Evolutionary conservation across 2,329 filamentous ascomycete genomes (phyloP).

Genomic region (Aspergillus carbonarius): DNA sequence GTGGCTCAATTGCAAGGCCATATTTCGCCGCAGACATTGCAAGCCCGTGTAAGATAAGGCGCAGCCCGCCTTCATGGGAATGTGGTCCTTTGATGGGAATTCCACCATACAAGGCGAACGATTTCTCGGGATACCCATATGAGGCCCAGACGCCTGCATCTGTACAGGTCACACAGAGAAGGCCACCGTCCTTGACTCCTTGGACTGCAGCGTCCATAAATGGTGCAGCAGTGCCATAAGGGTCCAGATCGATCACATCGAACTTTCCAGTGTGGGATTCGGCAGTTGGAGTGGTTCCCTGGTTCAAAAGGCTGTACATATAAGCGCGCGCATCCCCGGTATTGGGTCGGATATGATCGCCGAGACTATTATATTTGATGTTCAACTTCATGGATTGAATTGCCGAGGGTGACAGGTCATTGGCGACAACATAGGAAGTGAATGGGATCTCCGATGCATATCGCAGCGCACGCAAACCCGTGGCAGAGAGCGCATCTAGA

Average conservation of each 20-base stretch:
- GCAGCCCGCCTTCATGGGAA: slow-evolving; percentile 85
- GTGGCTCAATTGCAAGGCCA: slow-evolving; percentile 82
- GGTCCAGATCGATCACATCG: slow-evolving; percentile 94
- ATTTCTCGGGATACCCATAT: slow-evolving; percentile 90
- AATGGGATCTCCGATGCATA: slow-evolving; percentile 91
- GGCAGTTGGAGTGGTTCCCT: slow-evolving; percentile 39
- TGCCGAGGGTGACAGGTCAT: slow-evolving; percentile 78
- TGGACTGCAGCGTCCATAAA: slow-evolving; percentile 92
- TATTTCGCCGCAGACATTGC: slow-evolving; percentile 79
- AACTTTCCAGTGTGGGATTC: slow-evolving; percentile 58
- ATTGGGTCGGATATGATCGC: slow-evolving; percentile 68
- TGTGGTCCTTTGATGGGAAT: slow-evolving; percentile 79
- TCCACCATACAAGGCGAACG: slow-evolving; percentile 90
- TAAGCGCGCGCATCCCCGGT: slow-evolving; percentile 82
- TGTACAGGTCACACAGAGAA: slow-evolving; percentile 94
- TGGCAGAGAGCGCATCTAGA: slow-evolving; percentile 90
- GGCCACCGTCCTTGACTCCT: slow-evolving; percentile 79
- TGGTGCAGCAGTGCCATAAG: slow-evolving; percentile 88
- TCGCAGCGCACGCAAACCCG: slow-evolving; percentile 83
- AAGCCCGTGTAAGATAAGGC: slow-evolving; percentile 80
- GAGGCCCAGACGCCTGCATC: slow-evolving; percentile 95
- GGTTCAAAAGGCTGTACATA: slow-evolving; percentile 74
- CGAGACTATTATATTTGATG: slow-evolving; percentile 75
- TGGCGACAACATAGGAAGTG: slow-evolving; percentile 77
- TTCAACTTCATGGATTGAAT: slow-evolving; percentile 81